These are phyloP conservation scores for Pythium brassicae DNA, from an alignment of 352 stramenopile species.

Conservation along the genomic window DNA sequence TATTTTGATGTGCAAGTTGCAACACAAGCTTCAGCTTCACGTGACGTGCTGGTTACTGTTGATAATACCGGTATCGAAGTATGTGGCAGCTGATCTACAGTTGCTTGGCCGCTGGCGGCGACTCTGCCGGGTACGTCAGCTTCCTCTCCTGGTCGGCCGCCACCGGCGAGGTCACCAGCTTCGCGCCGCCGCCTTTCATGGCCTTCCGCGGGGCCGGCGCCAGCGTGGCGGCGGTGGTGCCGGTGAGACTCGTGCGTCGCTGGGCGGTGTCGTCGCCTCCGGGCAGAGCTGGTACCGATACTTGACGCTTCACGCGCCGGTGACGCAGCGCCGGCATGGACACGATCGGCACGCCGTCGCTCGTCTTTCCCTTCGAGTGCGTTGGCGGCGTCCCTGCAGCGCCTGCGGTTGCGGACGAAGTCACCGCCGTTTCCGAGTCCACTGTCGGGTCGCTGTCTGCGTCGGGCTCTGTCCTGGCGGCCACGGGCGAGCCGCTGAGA, in stretches of 20 bases:
- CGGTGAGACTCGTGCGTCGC: slow-evolving; percentile 19
- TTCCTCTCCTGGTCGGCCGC: slow-evolving; percentile 21
- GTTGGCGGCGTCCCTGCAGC: neutral
- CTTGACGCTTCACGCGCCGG: slow-evolving; percentile 22
- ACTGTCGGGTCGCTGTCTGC: slow-evolving; percentile 1
- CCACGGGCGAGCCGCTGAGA: slow-evolving; percentile 1
- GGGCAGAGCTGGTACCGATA: slow-evolving; percentile 17
- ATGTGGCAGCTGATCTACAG: neutral
- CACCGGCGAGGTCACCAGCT: slow-evolving; percentile 40
- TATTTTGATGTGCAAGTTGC: neutral
- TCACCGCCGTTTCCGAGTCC: slow-evolving; percentile 7
- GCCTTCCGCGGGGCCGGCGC: slow-evolving; percentile 10
- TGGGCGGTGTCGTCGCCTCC: slow-evolving; percentile 9
- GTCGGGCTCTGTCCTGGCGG: slow-evolving; percentile 1
- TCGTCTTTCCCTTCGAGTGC: slow-evolving; percentile 5
- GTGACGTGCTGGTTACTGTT: no score
- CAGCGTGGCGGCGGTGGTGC: neutral
- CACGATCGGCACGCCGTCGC: slow-evolving; percentile 8
- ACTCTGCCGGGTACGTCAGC: slow-evolving; percentile 8
- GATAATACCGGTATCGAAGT: neutral
- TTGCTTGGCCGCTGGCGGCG: neutral
- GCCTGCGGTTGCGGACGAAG: neutral
- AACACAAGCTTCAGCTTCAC: no score
- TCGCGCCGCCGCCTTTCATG: slow-evolving; percentile 23
- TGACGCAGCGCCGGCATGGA: slow-evolving; percentile 8